Base-by-base conservation (phyloP, 768 basidiomycete genomes). In the Phanerochaete sordida region DNA sequence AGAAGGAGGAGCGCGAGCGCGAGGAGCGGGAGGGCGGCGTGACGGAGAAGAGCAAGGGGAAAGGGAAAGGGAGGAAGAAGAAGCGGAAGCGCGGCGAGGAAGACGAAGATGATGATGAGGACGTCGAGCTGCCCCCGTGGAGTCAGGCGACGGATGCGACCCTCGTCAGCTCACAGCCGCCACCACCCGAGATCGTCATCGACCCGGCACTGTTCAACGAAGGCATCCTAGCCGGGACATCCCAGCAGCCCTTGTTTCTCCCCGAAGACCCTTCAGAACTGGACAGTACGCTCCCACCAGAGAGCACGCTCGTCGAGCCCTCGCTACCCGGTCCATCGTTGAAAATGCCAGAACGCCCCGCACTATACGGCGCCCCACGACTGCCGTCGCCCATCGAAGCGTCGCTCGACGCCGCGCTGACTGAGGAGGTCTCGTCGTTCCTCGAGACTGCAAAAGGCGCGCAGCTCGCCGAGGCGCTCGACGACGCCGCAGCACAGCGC, bases 381-480 rank as follows among this genome's bases (percentile, higher is more conserved):
- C 53, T 12, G 24, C 33, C 35, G 13, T 37, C 80, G 0, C 74
- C 74, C 15, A 73, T 85, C 1, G 90, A 93, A 30, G 81, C 84
- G 59, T 78, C 83, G 2, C 80, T 86, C 6, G 84, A 87, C 28
- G 80, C 79, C 28, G 81, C 79, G 1, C 80, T 94, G 23, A 80
- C 84, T 0, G 82, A 86, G 59, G 91, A 93, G 70, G 86, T 95
- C 1, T 76, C 84, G 1, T 81, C 78, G 1, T 87, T 86, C 66
- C 77, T 95, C 30, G 76, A 80, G 57, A 85, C 83, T 55, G 72
- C 81, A 16, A 83, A 87, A 68, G 86, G 88, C 15, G 70, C 79
- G n/a, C 70, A 80, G 69, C 75, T 91, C 9, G 73, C 77, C 5
- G 76, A 78, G 21, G 88, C 90, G 16, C 77, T 93, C 11, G 80